phyloP scores from a whole-genome alignment of 2,329 filamentous ascomycete genomes.

The Aspergillus alliaceus region DNA sequence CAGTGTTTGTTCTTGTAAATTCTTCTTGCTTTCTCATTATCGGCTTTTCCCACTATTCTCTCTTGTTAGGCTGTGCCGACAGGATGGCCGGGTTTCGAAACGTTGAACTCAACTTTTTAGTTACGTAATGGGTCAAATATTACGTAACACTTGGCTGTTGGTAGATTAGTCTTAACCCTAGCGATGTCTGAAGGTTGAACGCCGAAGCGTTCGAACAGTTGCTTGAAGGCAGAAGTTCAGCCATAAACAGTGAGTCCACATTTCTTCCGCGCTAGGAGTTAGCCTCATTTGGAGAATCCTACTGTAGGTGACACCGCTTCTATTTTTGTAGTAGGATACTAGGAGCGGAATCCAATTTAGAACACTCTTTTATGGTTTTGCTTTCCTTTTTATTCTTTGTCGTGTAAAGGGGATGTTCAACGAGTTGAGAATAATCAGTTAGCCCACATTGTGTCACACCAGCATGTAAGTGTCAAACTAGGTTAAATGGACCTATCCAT shows the following conservation, averaged over 20 bases:
- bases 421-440: not conserved
- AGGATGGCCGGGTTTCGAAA: not conserved
- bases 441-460: not conserved
- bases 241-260: not conserved
- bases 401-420: not conserved
- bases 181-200: not conserved
- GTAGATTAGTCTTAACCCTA: not conserved
- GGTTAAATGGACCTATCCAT: no score
- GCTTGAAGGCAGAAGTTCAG: not conserved
- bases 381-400: not conserved
- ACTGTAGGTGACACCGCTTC: not conserved
- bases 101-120: not conserved
- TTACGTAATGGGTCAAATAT: not conserved
- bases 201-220: not conserved
- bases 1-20: not conserved
- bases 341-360: not conserved
- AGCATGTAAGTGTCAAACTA: no score
- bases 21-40: not conserved
- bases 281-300: not conserved
- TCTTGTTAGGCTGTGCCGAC: not conserved
- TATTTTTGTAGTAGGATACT: not conserved
- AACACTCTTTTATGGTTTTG: not conserved
- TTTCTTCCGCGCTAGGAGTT: not conserved
- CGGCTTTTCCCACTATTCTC: not conserved
- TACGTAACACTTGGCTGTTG: not conserved